A percentile compares a stretch with the other conserved stretches of the same genome.
Conservation (phyloP, 768 basidiomycete genomes). For the Tylopilus intermedius region DNA sequence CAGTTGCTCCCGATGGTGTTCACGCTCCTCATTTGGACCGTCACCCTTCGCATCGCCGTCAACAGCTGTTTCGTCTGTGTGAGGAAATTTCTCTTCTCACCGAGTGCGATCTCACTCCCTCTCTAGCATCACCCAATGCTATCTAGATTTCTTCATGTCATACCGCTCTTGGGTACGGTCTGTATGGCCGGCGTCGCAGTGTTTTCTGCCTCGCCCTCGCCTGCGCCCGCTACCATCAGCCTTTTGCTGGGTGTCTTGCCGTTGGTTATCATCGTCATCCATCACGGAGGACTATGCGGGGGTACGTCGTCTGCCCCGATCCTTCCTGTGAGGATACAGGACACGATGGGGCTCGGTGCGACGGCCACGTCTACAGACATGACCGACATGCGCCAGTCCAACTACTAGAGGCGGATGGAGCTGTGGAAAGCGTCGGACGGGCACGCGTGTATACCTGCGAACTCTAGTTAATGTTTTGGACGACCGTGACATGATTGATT, state of each 20-base stretch:
- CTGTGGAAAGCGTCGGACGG: no score
- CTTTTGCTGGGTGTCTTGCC: not conserved
- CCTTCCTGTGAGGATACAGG: not conserved
- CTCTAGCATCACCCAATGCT: not conserved
- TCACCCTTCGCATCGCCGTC: conserved; percentile 12
- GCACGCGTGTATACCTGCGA: no score
- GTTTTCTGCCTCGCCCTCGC: not conserved
- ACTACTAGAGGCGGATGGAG: no score
- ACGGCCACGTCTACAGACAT: not conserved
- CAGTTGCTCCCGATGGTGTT: conserved; percentile 5
- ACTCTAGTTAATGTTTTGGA: no score
- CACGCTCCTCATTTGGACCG: conserved; percentile 16
- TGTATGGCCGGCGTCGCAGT: not conserved
- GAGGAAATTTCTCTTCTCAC: not conserved
- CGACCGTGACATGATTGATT: no score
- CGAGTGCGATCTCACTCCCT: not conserved
- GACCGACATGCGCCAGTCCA: no score
- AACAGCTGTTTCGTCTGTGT: conserved; percentile 5
- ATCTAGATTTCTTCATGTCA: not conserved
- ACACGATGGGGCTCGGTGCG: not conserved
- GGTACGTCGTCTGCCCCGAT: not conserved
- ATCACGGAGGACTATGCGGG: not conserved
- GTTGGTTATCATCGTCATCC: not conserved
- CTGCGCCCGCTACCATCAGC: not conserved
- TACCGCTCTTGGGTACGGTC: not conserved